Evolutionary conservation across 2,329 filamentous ascomycete genomes (phyloP).

Genomic region (Ilyonectria mors-panacis): DNA sequence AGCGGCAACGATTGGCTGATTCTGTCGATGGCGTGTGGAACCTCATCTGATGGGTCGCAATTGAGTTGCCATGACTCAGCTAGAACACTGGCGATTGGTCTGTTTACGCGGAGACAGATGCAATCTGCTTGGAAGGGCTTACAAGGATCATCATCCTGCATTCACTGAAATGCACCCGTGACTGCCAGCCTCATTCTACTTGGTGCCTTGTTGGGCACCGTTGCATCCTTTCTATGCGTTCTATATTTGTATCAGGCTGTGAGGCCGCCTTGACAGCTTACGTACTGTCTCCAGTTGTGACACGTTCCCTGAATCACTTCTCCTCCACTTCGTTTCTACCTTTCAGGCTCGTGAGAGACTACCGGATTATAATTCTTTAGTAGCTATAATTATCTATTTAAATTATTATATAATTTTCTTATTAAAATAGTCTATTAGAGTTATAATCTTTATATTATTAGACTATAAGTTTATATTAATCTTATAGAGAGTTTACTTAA

Average conservation of each 20-base stretch:
- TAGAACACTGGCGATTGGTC: neutral
- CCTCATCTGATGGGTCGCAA: too few relatives aligned
- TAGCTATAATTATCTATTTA: too few relatives aligned
- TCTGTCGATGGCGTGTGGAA: too few relatives aligned
- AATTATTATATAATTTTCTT: too few relatives aligned
- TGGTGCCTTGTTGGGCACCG: neutral
- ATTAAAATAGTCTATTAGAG: too few relatives aligned
- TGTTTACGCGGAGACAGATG: neutral
- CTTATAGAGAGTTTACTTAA: too few relatives aligned
- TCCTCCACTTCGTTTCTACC: conserved; percentile 2
- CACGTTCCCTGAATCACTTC: neutral
- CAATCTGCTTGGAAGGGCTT: neutral
- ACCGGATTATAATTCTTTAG: too few relatives aligned
- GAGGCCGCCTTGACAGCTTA: neutral
- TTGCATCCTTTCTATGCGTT: neutral
- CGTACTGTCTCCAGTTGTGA: neutral
- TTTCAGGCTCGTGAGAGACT: too few relatives aligned
- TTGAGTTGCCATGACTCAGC: neutral
- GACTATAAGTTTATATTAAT: too few relatives aligned
- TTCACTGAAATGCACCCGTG: neutral
- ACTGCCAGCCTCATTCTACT: neutral
- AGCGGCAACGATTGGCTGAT: too few relatives aligned
- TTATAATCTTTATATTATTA: too few relatives aligned
- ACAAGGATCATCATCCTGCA: neutral
- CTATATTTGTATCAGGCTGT: neutral